Evolutionary conservation across 2,329 filamentous ascomycete genomes (phyloP).

Genomic region (Aureobasidium sp.): DNA sequence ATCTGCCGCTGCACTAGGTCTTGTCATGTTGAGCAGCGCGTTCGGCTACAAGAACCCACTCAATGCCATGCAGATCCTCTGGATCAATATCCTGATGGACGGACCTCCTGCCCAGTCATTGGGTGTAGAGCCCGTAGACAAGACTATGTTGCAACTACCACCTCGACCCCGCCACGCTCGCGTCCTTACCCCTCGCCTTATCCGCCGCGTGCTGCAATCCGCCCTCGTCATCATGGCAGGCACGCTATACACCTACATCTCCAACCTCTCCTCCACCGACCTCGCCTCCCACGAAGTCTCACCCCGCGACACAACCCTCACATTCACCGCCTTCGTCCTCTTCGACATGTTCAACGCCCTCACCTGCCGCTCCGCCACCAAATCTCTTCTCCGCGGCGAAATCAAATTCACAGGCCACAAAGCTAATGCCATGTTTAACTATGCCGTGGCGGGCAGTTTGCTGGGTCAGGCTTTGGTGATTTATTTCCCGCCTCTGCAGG

Average conservation of each 20-base stretch:
- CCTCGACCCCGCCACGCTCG: conserved; percentile 80
- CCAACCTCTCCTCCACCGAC: conserved; percentile 79
- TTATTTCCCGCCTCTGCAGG: conserved; percentile 88
- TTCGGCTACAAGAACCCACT: conserved; percentile 91
- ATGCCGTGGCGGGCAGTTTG: conserved; percentile 78
- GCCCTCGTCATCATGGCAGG: conserved; percentile 86
- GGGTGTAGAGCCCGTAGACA: conserved; percentile 90
- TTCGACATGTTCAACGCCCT: conserved; percentile 99
- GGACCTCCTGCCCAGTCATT: conserved; percentile 94
- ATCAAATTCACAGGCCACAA: conserved; percentile 56
- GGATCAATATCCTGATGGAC: conserved; percentile 99
- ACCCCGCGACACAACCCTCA: conserved; percentile 96
- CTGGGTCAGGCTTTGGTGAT: conserved; percentile 84
- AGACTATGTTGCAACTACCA: conserved; percentile 84
- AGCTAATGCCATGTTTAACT: conserved; percentile 91
- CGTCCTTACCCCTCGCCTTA: conserved; percentile 76
- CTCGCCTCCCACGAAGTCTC: conserved; percentile 52
- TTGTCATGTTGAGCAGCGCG: conserved; percentile 87
- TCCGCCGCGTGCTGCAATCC: conserved; percentile 78
- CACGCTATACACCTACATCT: conserved; percentile 83
- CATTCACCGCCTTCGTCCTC: conserved; percentile 96
- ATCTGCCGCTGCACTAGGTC: conserved; percentile 81
- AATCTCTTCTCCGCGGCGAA: conserved; percentile 81
- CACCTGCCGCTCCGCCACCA: conserved; percentile 82
- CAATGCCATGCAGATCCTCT: conserved; percentile 99